Base-by-base conservation (phyloP, 1,284 basidiomycete genomes). In the Cutaneotrichosporon cutaneum region DNA sequence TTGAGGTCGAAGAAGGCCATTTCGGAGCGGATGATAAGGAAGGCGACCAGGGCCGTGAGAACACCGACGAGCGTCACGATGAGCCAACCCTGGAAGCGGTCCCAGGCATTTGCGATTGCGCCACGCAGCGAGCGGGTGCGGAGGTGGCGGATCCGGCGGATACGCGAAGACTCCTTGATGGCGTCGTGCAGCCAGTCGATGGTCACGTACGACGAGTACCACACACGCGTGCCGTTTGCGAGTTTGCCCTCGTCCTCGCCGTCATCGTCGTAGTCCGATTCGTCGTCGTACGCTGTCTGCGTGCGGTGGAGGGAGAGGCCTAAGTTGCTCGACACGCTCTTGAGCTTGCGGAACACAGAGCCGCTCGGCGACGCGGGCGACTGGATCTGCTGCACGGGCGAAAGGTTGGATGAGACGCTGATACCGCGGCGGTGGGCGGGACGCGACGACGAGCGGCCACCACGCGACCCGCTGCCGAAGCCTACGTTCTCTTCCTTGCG, bases 1-100 rank as follows among this genome's bases (percentile, higher is more conserved):
- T 98, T 98, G 67, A 90, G 77, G 75, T 96, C 92, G 72, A 97
- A 98, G n/a, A 98, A 81, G 83, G 88, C 88, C 75, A 92, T 90
- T 74, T 99, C 95, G 60, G 85, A 83, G 32, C 90, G 87, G 44
- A 95, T 87, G 69, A 99, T 90, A 57, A 90, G 79, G 75, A 92
- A 97, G 0, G 95, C 95, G 39, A 91, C 82, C 54, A 93, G 62
- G 3, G 94, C 92, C 7, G 90, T 90, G 33, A 92, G 74, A 73
- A 94, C 42, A 67, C 78, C 80, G 33, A 83, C 75, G 55, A 95
- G 83, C 2, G 91, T 92, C 54, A 95, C 92, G 47, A 95, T 87
- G 58, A 96, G 76, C 94, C 95, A 98, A 10, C 92, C 92, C 62
- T 94, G 83, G 68, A 86, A 85, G 62, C 90, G 87, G 81, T 99